Base-by-base conservation (phyloP, 1,284 basidiomycete genomes). In the Caloboletus firmus region DNA sequence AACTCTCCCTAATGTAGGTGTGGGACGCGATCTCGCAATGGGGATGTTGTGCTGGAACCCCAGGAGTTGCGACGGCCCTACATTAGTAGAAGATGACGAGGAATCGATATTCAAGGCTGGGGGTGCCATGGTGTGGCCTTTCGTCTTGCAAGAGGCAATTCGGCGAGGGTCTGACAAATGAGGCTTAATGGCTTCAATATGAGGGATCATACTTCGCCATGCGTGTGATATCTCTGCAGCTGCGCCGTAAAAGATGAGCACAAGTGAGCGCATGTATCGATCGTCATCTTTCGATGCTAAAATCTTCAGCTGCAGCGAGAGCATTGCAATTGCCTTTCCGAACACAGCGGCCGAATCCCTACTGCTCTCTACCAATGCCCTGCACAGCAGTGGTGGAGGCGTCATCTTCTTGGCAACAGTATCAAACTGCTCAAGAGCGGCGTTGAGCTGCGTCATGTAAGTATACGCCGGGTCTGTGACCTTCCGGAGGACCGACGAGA, bases 341-440 rank as follows among this genome's bases (percentile, higher is more conserved):
- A 97, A 98, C 15, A 89, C 86, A 18, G 83, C 82, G 24, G 98
- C 87, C 51, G 87, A 91, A 67, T 98, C 93, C 59, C 86, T 84
- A 65, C 94, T 94, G 32, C 84, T 86, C 66, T 93, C 87, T 17
- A 98, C 75, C 11, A 99, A 84, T 18, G 79, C 81, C 32, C 89
- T 84, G 60, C 96, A 93, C 20, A 93, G 79, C 0, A 81, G 72
- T 3, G 92, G 84, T 1, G 91, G 81, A 9, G 89, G 87, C 12
- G 83, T 71, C 4, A 79, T 78, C 56, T 86, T 82, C 56, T 89
- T 82, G 51, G 91, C 89, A 61, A 87, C 81, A 2, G 87, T 81
- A 69, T 99, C 97, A 72, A 98, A 98, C 18, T 89, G 87, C 69
- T 98, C 97, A 42, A 99, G 80, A 1, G 93, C 86, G 55, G 87